Conservation (phyloP, 169 alveolate genomes). For the Plasmodium yoelii region DNA sequence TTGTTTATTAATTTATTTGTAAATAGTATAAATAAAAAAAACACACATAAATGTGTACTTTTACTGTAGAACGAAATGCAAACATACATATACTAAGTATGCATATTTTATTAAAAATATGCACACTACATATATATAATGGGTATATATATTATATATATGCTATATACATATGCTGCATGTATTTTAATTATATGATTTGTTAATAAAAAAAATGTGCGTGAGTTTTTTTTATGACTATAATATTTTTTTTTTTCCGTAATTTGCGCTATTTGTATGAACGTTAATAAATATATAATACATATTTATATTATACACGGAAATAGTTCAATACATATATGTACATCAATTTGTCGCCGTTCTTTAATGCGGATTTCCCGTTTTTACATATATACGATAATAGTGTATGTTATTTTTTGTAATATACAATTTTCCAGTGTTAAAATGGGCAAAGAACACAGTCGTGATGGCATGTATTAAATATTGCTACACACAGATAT, state of each 20-base stretch:
- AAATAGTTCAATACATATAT: background rate
- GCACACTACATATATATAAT: slow-evolving; percentile 1
- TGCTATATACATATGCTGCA: slow-evolving; percentile 1
- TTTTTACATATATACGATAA: background rate
- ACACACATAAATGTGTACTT: slow-evolving; percentile 8
- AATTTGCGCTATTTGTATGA: slow-evolving; percentile 15
- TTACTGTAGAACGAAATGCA: slow-evolving; percentile 26
- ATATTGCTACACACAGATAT: no score
- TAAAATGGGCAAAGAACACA: no score
- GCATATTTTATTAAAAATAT: slow-evolving; percentile 1
- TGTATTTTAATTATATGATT: slow-evolving; percentile 6
- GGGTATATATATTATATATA: slow-evolving; percentile 6
- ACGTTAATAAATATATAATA: background rate
- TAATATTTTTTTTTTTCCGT: slow-evolving; percentile 4
- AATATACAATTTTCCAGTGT: no score
- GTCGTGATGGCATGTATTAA: no score
- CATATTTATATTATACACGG: slow-evolving; percentile 1
- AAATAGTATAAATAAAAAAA: background rate
- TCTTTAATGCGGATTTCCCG: background rate
- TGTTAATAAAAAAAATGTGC: slow-evolving; percentile 19
- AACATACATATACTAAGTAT: slow-evolving; percentile 8
- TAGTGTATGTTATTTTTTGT: no score
- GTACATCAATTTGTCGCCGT: background rate
- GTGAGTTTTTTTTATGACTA: slow-evolving; percentile 10
- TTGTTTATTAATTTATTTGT: background rate